Base-by-base conservation (phyloP, 2,329 filamentous ascomycete species). In the Colletotrichum lini region DNA sequence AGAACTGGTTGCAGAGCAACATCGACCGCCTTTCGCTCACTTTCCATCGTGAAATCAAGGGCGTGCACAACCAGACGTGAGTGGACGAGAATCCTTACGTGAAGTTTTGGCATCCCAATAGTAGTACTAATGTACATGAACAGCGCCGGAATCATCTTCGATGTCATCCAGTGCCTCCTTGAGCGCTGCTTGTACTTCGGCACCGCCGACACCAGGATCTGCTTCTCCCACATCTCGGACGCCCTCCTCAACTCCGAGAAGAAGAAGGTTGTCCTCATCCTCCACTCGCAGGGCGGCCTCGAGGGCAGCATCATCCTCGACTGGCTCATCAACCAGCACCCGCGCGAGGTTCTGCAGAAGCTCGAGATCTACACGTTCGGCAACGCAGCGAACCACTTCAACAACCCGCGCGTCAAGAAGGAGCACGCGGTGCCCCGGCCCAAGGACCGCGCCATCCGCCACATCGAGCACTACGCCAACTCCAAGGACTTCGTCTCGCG, bases 391-490 rank as follows among this genome's bases (percentile, higher is more conserved):
- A 94, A 94, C 76, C 93, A 95, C 79, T 95, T 94, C 84, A 94
- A 94, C 80, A 94, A 94, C 74, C 93, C 93, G 0, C 86, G 87
- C 68, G 49, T 26, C 10, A 67, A 63, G 59, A 63, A 26, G 35
- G 58, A 64, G 7, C 26, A 64, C 4, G 49, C 40, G 2, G 23
- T 54, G 7, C 23, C 45, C 13, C 40, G 59, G 4, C 79, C 84
- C 16, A 80, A 84, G 10, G 83, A 84, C 73, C 81, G 84, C 53
- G 88, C 88, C 3, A 91, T 96, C 63, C 86, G 88, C 12, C 87
- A 95, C 73, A 91, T 96, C 44, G 94, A 96, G 80, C 94, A 96
- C 80, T 96, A 95, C 77, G 92, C 91, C 3, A 93, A 95, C 78
- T 88, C 87, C 8, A 87, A 85, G n/a, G 94, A 96, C 75, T 93